These are phyloP conservation scores for Rutstroemia sp. DNA, from an alignment of 2,329 filamentous ascomycete species.

Conservation along the genomic window DNA sequence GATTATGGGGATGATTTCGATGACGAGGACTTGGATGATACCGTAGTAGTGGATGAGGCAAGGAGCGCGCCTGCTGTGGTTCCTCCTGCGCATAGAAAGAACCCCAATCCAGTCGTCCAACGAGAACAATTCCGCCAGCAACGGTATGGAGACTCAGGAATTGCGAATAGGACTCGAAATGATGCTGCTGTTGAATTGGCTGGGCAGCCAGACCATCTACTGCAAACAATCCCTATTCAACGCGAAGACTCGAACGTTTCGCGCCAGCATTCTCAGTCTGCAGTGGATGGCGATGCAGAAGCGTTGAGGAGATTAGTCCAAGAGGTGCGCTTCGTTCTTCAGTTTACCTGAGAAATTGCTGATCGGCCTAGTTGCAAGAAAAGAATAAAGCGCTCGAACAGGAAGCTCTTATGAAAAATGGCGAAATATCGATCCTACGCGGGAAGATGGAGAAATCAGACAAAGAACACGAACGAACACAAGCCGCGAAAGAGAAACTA, in stretches of 20 bases:
- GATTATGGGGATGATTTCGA: slow-evolving; percentile 32
- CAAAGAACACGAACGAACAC: slow-evolving; percentile 54
- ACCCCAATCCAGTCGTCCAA: slow-evolving; percentile 13
- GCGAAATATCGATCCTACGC: slow-evolving; percentile 70
- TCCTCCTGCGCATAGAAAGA: slow-evolving; percentile 13
- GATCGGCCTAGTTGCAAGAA: slow-evolving; percentile 34
- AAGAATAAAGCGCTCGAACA: slow-evolving; percentile 47
- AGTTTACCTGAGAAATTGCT: slow-evolving; percentile 4
- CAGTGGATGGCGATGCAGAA: slow-evolving; percentile 12
- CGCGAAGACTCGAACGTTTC: slow-evolving; percentile 14
- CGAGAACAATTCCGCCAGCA: slow-evolving; percentile 20
- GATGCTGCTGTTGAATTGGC: slow-evolving; percentile 10
- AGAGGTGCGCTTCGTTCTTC: slow-evolving; percentile 17
- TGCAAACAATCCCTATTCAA: slow-evolving; percentile 2
- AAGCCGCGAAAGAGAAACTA: slow-evolving; percentile 54
- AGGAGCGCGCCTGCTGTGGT: slow-evolving; percentile 19
- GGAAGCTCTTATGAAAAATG: slow-evolving; percentile 55
- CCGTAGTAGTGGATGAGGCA: slow-evolving; percentile 39
- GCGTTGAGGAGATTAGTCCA: slow-evolving; percentile 21
- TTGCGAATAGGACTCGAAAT: slow-evolving; percentile 12
- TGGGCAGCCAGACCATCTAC: slow-evolving; percentile 3
- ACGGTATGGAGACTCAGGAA: slow-evolving; percentile 12
- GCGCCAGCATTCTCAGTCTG: slow-evolving; percentile 14
- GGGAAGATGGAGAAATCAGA: slow-evolving; percentile 56
- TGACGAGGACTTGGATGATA: slow-evolving; percentile 43